Evolutionary conservation across 2,329 filamentous ascomycete genomes (phyloP).

Genomic region (Coleophoma cylindrospora): DNA sequence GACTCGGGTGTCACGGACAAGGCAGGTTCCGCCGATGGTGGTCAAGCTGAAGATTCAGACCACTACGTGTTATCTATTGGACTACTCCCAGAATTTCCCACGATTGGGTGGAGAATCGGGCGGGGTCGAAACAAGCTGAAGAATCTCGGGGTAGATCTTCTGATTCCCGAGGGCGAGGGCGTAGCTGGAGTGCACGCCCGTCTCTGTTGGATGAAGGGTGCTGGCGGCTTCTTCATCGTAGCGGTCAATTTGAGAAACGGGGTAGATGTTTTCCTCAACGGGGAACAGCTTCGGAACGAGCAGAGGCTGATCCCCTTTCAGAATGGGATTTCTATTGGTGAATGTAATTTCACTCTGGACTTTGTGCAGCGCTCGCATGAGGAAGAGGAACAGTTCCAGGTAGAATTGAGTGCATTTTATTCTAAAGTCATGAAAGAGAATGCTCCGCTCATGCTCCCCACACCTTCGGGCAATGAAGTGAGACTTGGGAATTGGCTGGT

Average conservation of each 20-base stretch:
- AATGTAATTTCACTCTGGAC: constrained; percentile 12
- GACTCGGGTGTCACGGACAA: no score
- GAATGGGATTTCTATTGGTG: constrained; percentile 13
- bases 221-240: constrained; percentile 14
- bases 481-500: constrained; percentile 15
- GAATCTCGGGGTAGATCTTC: constrained; percentile 13
- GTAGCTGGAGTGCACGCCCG: constrained; percentile 14
- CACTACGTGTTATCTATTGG: no score
- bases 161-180: constrained; percentile 9
- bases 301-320: constrained; percentile 14
- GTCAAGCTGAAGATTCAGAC: no score
- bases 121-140: constrained; percentile 8
- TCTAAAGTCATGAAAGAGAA: constrained; percentile 7
- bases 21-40: no score
- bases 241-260: constrained; percentile 11
- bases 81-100: constrained; percentile 8
- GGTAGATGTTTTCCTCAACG: constrained; percentile 10
- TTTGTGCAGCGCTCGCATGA: constrained; percentile 7
- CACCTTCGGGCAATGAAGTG: constrained; percentile 10
- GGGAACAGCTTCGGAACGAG: constrained; percentile 10
- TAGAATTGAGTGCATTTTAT: constrained; percentile 11
- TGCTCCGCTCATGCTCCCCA: constrained; percentile 12
- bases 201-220: constrained; percentile 14
- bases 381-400: constrained; percentile 14
- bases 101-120: constrained; percentile 15